Conservation (phyloP, 129 eudicot species). For the Pulicaria dysenterica region DNA sequence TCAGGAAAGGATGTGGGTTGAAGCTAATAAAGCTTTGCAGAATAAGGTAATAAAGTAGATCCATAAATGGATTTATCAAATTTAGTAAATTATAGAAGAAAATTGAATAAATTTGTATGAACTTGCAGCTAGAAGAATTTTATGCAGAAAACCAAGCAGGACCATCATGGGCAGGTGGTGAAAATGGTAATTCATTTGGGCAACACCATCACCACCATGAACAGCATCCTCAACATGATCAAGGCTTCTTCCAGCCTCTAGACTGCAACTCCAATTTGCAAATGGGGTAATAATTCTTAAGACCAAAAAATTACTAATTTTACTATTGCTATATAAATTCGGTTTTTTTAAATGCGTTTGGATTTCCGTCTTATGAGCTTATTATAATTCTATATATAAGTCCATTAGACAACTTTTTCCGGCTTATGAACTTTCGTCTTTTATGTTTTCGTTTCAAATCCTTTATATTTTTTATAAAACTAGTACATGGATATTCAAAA, state of each 20-base stretch:
- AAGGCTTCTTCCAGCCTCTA: constrained; percentile 80
- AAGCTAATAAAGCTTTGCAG: constrained; percentile 74
- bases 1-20: constrained; percentile 83
- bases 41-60: constrained; percentile 51
- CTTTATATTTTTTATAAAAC: too few species aligned
- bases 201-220: constrained; percentile 62
- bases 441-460: too few species aligned
- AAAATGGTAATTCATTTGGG: constrained; percentile 51
- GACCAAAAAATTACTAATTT: neutral
- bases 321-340: neutral
- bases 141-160: constrained; percentile 74
- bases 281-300: constrained; percentile 73
- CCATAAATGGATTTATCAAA: neutral
- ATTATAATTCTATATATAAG: too few species aligned
- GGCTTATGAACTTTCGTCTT: too few species aligned
- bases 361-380: too few species aligned
- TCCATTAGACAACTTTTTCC: too few species aligned
- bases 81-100: neutral
- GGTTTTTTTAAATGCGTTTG: too few species aligned
- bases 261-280: constrained; percentile 82
- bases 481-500: too few species aligned
- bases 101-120: too few species aligned
- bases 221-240: constrained; percentile 69
- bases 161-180: constrained; percentile 75
- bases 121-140: constrained; percentile 60